These are phyloP conservation scores for Penicillium taxi DNA, from an alignment of 495 filamentous ascomycete genomes.

Conservation along the genomic window DNA sequence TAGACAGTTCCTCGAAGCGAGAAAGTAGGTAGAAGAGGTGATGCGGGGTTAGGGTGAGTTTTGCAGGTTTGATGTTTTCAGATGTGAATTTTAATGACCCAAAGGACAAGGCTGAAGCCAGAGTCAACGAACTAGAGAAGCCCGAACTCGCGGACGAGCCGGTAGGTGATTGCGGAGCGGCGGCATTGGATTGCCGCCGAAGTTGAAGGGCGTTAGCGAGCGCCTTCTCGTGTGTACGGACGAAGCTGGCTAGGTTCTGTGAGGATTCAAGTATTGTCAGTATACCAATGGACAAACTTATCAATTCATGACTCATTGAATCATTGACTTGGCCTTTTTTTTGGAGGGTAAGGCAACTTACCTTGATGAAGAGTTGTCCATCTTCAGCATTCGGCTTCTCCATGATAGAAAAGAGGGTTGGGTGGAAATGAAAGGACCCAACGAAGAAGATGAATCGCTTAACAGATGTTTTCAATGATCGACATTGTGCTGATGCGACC, in stretches of 20 bases:
- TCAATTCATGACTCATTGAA: neutral
- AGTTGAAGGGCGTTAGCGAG: slow-evolving; percentile 92
- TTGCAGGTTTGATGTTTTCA: slow-evolving; percentile 75
- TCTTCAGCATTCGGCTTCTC: slow-evolving; percentile 62
- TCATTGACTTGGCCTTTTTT: neutral
- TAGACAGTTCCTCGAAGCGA: slow-evolving; percentile 84
- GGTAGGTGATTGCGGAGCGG: slow-evolving; percentile 39
- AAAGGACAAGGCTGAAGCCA: slow-evolving; percentile 79
- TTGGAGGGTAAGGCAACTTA: slow-evolving; percentile 28
- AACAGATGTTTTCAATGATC: slow-evolving; percentile 25
- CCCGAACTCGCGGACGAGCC: slow-evolving; percentile 51
- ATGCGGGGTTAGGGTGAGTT: slow-evolving; percentile 90
- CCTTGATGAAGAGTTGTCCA: slow-evolving; percentile 84
- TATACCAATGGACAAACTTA: neutral
- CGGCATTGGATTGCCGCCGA: slow-evolving; percentile 59
- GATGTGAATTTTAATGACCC: slow-evolving; percentile 78
- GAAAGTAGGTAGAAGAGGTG: slow-evolving; percentile 95
- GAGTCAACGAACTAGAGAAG: slow-evolving; percentile 57
- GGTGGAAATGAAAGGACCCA: neutral
- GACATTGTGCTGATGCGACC: slow-evolving; percentile 38
- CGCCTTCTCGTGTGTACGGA: slow-evolving; percentile 94
- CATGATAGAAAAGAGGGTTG: slow-evolving; percentile 29
- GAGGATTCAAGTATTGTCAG: slow-evolving; percentile 6
- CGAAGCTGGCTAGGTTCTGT: slow-evolving; percentile 88
- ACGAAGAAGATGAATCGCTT: slow-evolving; percentile 30